Conservation (phyloP, 768 basidiomycete species). For the Leccinum obscurum region DNA sequence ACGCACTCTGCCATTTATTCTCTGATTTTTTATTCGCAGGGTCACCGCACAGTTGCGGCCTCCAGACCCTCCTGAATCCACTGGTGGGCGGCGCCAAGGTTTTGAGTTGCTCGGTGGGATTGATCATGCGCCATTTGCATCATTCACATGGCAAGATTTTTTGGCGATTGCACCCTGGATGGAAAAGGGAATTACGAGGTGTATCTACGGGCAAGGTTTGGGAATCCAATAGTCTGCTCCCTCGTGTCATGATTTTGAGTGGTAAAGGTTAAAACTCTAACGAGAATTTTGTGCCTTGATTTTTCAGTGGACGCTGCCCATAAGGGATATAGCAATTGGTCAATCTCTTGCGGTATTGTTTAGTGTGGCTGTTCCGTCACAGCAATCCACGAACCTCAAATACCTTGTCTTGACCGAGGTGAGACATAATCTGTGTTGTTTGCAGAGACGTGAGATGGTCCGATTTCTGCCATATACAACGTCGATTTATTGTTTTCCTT, state of each 20-base stretch:
- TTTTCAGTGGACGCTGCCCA: constrained; percentile 2
- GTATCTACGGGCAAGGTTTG: constrained; percentile 71
- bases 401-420: constrained; percentile 32
- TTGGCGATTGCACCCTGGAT: constrained; percentile 79
- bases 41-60: constrained; percentile 60
- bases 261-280: constrained; percentile 1
- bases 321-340: background rate
- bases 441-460: constrained; percentile 11
- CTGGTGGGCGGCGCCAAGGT: constrained; percentile 44
- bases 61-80: constrained; percentile 40
- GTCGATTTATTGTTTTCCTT: constrained; percentile 26
- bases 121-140: constrained; percentile 61
- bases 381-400: constrained; percentile 1
- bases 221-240: constrained; percentile 42
- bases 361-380: constrained; percentile 16
- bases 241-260: background rate
- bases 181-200: constrained; percentile 59
- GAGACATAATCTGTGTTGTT: constrained; percentile 30
- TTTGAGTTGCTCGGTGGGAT: constrained; percentile 47
- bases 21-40: constrained; percentile 39
- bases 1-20: constrained; percentile 1
- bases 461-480: constrained; percentile 5
- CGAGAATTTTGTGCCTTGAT: constrained; percentile 5
- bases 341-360: constrained; percentile 13
- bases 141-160: constrained; percentile 70